Conservation (phyloP, 2,329 filamentous ascomycete species). For the Massarina eburnea region DNA sequence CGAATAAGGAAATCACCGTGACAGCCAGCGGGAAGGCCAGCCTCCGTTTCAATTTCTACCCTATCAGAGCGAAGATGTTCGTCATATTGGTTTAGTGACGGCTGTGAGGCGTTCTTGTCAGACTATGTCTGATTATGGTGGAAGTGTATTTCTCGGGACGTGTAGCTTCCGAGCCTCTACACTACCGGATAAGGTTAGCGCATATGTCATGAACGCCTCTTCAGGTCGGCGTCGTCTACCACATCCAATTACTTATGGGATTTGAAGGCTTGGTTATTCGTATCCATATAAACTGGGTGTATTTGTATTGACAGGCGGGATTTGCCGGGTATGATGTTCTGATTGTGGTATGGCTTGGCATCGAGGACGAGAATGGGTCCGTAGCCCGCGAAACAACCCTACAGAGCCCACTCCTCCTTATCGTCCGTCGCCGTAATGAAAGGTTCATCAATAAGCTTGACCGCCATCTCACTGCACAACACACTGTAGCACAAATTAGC, state of each 20-base stretch:
- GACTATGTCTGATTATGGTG: neutral
- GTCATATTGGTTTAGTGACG: neutral
- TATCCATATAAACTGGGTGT: neutral
- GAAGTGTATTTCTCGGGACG: neutral
- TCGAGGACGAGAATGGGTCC: too few relatives aligned
- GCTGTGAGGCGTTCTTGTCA: neutral
- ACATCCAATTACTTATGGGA: neutral
- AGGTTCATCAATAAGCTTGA: constrained; percentile 90
- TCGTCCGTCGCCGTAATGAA: constrained; percentile 78
- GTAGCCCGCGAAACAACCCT: constrained; percentile 1
- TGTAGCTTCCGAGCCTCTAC: neutral
- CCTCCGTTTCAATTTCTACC: neutral
- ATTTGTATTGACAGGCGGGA: neutral
- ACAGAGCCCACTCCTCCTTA: constrained; percentile 74
- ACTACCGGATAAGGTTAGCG: neutral
- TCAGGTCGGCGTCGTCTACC: neutral
- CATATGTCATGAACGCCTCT: neutral
- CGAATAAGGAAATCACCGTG: neutral
- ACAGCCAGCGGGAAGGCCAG: neutral
- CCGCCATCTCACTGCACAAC: constrained; percentile 90
- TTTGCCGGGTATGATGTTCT: neutral
- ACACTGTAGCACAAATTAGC: constrained; percentile 61
- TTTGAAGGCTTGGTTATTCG: neutral
- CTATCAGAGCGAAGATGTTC: neutral
- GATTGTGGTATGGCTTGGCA: too few relatives aligned